These are phyloP conservation scores for Pistacia atlantica DNA, from an alignment of 345 rosid species.

Conservation along the genomic window DNA sequence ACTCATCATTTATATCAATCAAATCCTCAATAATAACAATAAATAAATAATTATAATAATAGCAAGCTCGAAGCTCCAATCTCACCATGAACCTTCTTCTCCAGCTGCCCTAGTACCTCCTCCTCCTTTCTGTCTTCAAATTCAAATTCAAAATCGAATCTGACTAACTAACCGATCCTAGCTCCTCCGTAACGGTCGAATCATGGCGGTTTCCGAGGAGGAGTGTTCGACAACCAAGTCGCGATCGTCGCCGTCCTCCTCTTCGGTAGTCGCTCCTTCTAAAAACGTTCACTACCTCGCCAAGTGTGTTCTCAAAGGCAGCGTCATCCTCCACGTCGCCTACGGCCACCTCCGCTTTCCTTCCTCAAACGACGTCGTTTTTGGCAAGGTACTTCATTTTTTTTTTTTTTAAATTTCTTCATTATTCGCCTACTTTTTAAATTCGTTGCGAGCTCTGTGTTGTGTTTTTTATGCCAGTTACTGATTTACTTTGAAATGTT, in stretches of 20 bases:
- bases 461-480: neutral
- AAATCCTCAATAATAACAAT: too few relatives aligned
- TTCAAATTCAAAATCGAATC: too few relatives aligned
- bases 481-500: neutral
- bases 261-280: slow-evolving; percentile 38
- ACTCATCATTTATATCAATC: too few relatives aligned
- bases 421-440: neutral
- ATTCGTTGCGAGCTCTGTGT: neutral
- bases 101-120: neutral
- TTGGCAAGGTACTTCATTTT: slow-evolving; percentile 65
- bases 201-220: slow-evolving; percentile 95
- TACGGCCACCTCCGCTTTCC: slow-evolving; percentile 76
- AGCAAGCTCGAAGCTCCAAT: too few relatives aligned
- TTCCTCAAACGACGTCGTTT: slow-evolving; percentile 74
- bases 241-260: slow-evolving; percentile 62
- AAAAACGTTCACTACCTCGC: slow-evolving; percentile 68
- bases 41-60: too few relatives aligned
- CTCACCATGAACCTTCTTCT: neutral
- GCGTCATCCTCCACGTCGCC: slow-evolving; percentile 83
- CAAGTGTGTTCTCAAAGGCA: slow-evolving; percentile 84
- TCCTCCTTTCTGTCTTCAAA: neutral
- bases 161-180: slow-evolving; percentile 19
- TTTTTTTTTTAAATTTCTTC: neutral
- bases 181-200: neutral
- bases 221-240: slow-evolving; percentile 79